Conservation (phyloP, 495 filamentous ascomycete genomes). For the Hypoxylon perforatum region DNA sequence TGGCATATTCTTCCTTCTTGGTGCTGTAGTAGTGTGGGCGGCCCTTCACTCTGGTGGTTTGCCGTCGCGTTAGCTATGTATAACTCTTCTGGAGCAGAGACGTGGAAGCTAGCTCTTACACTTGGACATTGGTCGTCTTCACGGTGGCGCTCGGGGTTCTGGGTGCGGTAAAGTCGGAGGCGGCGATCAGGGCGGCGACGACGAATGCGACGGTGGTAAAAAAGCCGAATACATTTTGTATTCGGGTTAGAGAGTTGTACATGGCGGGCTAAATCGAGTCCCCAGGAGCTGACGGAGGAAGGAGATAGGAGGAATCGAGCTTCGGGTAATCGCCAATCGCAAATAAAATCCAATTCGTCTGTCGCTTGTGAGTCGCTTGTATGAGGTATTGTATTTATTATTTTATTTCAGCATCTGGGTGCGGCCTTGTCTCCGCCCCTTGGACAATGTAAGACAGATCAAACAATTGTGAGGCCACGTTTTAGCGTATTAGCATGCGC, state of each 20-base stretch:
- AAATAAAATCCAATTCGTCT: neutral
- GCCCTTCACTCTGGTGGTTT: conserved; percentile 75
- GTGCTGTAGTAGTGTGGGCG: conserved; percentile 92
- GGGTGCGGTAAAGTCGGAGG: conserved; percentile 78
- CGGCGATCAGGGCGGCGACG: conserved; percentile 80
- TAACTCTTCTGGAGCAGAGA: too few species aligned
- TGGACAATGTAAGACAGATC: neutral
- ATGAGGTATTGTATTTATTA: too few species aligned
- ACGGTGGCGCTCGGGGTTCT: conserved; percentile 73
- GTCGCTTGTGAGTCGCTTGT: conserved; percentile 13
- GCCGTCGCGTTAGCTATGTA: conserved; percentile 9
- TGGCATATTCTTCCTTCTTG: conserved; percentile 93
- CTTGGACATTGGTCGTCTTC: conserved; percentile 80
- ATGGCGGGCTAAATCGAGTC: conserved; percentile 61
- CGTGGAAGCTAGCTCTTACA: conserved; percentile 67
- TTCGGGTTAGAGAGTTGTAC: conserved; percentile 85
- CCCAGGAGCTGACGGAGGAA: conserved; percentile 6
- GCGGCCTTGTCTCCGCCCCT: neutral
- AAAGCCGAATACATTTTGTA: conserved; percentile 95
- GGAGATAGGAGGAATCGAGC: neutral
- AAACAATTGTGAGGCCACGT: conserved; percentile 40
- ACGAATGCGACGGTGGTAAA: conserved; percentile 93
- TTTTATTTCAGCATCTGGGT: neutral
- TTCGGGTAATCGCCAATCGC: conserved; percentile 1
- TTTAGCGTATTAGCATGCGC: conserved; percentile 1